A percentile compares a stretch with the other conserved stretches of the same genome.
phyloP scores from a whole-genome alignment of 148 eudicot species.

The Spergularia marina region DNA sequence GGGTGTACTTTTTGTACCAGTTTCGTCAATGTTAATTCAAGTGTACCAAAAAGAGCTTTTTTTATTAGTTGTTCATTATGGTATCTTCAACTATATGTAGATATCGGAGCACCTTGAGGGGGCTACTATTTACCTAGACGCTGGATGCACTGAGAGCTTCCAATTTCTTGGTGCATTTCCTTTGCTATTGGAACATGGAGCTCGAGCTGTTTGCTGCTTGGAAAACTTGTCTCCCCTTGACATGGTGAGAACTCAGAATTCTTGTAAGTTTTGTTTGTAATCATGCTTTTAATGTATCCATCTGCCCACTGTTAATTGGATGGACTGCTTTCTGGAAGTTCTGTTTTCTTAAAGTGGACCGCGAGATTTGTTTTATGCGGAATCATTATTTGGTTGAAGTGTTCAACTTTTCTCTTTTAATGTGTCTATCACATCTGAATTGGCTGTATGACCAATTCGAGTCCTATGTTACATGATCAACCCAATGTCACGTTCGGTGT shows the following conservation, averaged over 20 bases:
- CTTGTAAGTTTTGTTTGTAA: slow-evolving; percentile 2
- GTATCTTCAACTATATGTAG: too few species aligned
- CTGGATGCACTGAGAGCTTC: slow-evolving; percentile 93
- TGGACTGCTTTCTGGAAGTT: not conserved
- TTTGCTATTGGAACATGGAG: slow-evolving; percentile 78
- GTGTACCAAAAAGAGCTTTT: not conserved
- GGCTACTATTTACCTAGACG: slow-evolving; percentile 79
- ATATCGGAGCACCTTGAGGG: slow-evolving; percentile 67
- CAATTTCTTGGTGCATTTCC: slow-evolving; percentile 80
- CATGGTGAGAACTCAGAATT: slow-evolving; percentile 39
- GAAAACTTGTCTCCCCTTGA: slow-evolving; percentile 83
- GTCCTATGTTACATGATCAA: not conserved
- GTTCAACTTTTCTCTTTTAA: not conserved
- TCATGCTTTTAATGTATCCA: slow-evolving; percentile 1
- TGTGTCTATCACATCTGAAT: too few species aligned
- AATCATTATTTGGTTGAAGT: not conserved
- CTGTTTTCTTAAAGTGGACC: not conserved
- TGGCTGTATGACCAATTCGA: not conserved
- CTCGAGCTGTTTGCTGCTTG: slow-evolving; percentile 78
- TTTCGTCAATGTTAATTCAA: not conserved
- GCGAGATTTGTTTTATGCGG: not conserved
- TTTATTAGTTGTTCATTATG: too few species aligned
- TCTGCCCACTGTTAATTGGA: not conserved
- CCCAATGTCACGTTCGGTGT: not conserved
- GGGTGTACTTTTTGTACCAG: not conserved